Evolutionary conservation across 2,329 filamentous ascomycete genomes (phyloP), one percentile per base, ranked within the genome.

Genomic region (Grosmannia penicillata): DNA sequence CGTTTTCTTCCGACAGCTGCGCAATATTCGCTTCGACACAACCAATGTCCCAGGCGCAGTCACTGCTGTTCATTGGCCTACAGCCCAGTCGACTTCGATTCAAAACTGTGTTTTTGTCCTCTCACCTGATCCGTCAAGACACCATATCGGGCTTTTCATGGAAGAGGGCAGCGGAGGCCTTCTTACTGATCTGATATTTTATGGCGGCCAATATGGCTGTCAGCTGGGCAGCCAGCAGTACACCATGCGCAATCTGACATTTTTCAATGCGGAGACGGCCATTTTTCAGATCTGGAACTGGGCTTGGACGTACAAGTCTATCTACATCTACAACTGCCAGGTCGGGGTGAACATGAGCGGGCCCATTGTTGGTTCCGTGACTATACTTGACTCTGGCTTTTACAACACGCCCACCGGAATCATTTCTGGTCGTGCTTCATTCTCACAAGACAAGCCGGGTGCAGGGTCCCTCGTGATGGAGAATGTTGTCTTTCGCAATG

Each of bases 281-380:
- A 74, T 84, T 41, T 70, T 68, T 53, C 76, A 82, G 62, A 70
- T 78, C 44, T 85, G 80, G 80, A 72, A 80, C 53, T 85, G 80
- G 81, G 70, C 74, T 2, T 85, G 78, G 75, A 78, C 74, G 6
- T 81, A 82, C 61, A 79, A 81, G 56, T 73, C 70, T 18, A 53
- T 82, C 17, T 61, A 57, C 21, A 71, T 83, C 55, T 67, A 72
- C 50, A 65, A 78, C 51, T 81, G 76, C 51, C 60, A 60, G 9
- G 62, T 81, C 24, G 81, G 78, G 11, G 62, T 84, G 41, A 75
- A 82, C 51, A 78, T 85, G 66, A 68, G 67, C 6, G 66, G 76
- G n/a, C 64, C 75, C 48, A 71, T 70, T 11, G 80, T 87, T 21
- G 82, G 82, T 27, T 89, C 82, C 0, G 72, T 87, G 19, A 66